Conservation (phyloP, 148 eudicot species). For the Arbutus unedo region DNA sequence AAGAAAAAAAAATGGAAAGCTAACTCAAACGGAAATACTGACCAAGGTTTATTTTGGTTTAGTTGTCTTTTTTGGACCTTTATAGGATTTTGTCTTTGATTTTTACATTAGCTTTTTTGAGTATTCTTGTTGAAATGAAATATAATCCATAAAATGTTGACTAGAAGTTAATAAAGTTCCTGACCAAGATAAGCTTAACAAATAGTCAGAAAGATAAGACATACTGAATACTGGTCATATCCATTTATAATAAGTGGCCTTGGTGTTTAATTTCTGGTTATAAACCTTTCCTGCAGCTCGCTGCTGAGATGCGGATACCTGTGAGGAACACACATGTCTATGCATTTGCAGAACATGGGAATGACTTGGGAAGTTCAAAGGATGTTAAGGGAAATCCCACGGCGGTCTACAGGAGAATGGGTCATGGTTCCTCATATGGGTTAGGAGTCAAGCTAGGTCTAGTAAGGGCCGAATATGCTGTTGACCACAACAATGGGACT, state of each 20-base stretch:
- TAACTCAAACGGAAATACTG: not conserved
- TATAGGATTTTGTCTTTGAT: not conserved
- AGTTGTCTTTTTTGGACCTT: not conserved
- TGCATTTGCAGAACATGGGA: constrained; percentile 87
- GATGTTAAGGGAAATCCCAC: constrained; percentile 97
- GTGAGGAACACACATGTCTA: constrained; percentile 74
- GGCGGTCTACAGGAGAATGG: constrained; percentile 81
- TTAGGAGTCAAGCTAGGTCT: constrained; percentile 81
- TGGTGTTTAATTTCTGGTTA: not conserved
- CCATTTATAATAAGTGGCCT: not conserved
- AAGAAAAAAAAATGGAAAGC: not conserved
- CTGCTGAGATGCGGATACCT: constrained; percentile 90
- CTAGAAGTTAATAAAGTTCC: not conserved
- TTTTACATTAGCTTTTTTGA: not conserved
- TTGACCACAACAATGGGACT: constrained; percentile 84
- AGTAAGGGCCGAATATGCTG: constrained; percentile 92
- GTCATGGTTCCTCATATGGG: constrained; percentile 95
- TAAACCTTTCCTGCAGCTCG: constrained; percentile 55
- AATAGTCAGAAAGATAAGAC: not conserved
- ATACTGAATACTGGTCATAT: not conserved
- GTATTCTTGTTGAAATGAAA: not conserved
- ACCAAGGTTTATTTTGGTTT: not conserved
- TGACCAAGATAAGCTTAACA: not conserved
- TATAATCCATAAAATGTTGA: not conserved
- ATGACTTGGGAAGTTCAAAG: constrained; percentile 88